Evolutionary conservation across 768 basidiomycete species (phyloP).

Genomic region (Boletus subcaerulescens): DNA sequence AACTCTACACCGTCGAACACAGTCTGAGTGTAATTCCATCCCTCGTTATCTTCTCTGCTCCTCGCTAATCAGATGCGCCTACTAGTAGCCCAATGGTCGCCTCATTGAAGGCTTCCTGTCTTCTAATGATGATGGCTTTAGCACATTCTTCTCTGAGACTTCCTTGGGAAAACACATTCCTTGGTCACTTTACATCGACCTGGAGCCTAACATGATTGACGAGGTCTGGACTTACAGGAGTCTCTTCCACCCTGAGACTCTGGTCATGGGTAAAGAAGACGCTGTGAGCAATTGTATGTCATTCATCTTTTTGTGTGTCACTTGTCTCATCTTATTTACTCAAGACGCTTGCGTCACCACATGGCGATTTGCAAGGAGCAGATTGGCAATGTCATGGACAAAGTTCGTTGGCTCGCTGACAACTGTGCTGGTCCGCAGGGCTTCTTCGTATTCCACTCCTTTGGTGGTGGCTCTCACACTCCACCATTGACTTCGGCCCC

Average conservation of each 20-base stretch:
- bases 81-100: constrained; percentile 85
- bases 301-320: neutral
- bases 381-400: constrained; percentile 95
- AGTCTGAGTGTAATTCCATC: constrained; percentile 74
- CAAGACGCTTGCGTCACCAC: constrained; percentile 95
- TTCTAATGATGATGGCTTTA: constrained; percentile 85
- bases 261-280: constrained; percentile 98
- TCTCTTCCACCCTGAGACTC: constrained; percentile 98
- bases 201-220: constrained; percentile 97
- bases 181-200: constrained; percentile 94
- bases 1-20: constrained; percentile 98
- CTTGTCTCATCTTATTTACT: neutral
- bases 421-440: constrained; percentile 97
- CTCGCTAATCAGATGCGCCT: constrained; percentile 17
- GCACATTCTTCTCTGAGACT: constrained; percentile 99
- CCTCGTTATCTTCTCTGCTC: neutral
- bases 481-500: too few relatives aligned
- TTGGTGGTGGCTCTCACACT: constrained; percentile 72
- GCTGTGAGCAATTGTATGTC: constrained; percentile 96
- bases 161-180: constrained; percentile 96
- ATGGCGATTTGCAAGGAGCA: constrained; percentile 98
- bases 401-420: constrained; percentile 89
- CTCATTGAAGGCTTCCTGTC: constrained; percentile 75
- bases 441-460: constrained; percentile 99
- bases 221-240: constrained; percentile 95